Evolutionary conservation across 371 early-diverging fungal species (phyloP), one percentile per base, ranked within the genome.

Genomic region (Mucor circinelloides): DNA sequence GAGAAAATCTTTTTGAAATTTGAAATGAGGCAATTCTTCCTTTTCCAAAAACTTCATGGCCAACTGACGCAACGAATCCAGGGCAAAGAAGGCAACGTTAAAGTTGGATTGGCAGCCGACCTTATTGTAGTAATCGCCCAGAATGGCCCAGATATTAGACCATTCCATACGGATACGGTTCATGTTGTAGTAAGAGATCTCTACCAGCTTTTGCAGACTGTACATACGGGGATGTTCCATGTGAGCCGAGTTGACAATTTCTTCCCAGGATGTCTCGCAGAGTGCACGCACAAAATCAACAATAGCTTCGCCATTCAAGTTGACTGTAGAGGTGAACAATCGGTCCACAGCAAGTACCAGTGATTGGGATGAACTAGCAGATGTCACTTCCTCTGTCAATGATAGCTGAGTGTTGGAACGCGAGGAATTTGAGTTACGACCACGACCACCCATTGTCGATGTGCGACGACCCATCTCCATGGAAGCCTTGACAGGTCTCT

Each of bases 151-250:
- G 46, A 97, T 90, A 68, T 95, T 90, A 42, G 94, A 91, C 98
- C 98, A 97, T 78, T 97, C 98, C 68, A 96, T 88, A 75, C 96
- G 90, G 72, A 97, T 97, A 84, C 98, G 94, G 55, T 89, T 90
- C 98, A 97, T 97, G 82, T 97, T 97, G 86, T 96, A 97, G 84
- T 96, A 95, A 0, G 93, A 89, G 28, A 97, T 95, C 68, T 97
- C 98, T 0, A 97, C 96, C 9, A 97, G 86, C 60, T 95, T 91
- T 68, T 93, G 94, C 64, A 96, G 77, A 74, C 94, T 93, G 83
- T 94, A 96, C 92, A 96, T 92, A 12, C 94, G 74, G 23, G 96
- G 85, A 28, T 87, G 84, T 28, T 85, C 85, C 63, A 80, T 66
- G 46, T 78, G 79, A 8, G 86, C 81, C 13, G 91, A 87, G 2